Percentiles rank a stretch among this genome's conserved stretches.
phyloP scores from a whole-genome alignment of 371 early-diverging fungal species.

The Rhizopus arrhizus region DNA sequence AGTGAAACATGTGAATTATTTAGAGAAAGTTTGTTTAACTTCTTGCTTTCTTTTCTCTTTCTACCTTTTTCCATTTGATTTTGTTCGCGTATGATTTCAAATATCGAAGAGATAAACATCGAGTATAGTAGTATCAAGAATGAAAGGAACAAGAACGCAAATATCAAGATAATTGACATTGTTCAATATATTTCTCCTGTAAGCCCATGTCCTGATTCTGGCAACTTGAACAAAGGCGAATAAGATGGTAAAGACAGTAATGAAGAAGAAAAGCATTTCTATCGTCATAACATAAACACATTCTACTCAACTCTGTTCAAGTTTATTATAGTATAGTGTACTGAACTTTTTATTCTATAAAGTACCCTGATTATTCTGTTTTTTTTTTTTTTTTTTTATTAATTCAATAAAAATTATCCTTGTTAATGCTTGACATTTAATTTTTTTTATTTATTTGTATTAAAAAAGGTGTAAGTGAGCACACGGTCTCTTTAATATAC shows the following conservation, averaged over 20 bases:
- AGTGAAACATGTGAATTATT: constrained; percentile 9
- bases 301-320: too few relatives aligned
- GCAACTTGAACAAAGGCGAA: constrained; percentile 4
- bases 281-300: too few relatives aligned
- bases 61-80: constrained; percentile 10
- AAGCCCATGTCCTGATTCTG: constrained; percentile 3
- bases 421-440: too few relatives aligned
- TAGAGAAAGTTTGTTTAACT: constrained; percentile 12
- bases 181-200: constrained; percentile 14
- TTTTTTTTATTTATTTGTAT: too few relatives aligned
- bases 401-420: too few relatives aligned
- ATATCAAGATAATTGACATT: constrained; percentile 6
- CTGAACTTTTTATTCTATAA: too few relatives aligned
- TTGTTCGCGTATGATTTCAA: constrained; percentile 7
- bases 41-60: constrained; percentile 17
- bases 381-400: too few relatives aligned
- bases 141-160: constrained; percentile 3
- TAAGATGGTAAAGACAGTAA: background rate
- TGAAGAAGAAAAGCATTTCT: too few relatives aligned
- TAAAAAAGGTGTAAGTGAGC: too few relatives aligned
- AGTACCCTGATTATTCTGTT: too few relatives aligned
- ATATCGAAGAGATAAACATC: constrained; percentile 9
- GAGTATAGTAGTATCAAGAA: constrained; percentile 23
- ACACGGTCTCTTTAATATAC: too few relatives aligned
- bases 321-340: too few relatives aligned